Base-by-base conservation (phyloP, 2,329 filamentous ascomycete species). In the Hypoxylon sp. region DNA sequence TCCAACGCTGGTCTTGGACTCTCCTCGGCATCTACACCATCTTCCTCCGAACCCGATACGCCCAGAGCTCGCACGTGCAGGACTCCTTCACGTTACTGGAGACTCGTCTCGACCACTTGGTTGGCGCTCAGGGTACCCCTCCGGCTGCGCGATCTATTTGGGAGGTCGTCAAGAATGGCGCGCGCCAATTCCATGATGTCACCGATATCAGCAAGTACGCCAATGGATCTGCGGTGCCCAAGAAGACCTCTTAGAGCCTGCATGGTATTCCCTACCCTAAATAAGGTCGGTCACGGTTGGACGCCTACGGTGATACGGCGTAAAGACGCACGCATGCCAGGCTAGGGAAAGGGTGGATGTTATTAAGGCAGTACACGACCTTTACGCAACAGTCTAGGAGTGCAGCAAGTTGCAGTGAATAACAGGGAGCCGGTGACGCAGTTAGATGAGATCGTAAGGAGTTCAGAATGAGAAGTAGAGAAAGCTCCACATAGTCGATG, bases 51-150 rank as follows among this genome's bases (percentile, higher is more conserved):
- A 92, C 94, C 46, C 91, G 96, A 77, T 95, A 91, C 83, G 86
- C 91, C 64, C 95, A 98, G 87, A 98, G 93, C 87, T 88, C 85
- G 72, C 97, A 98, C 78, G 93, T 98, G n/a, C 93, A 97, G 85
- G 88, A 87, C 75, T 90, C 93, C 52, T 91, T 98, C 77, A 84
- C 86, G 71, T 87, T 91, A 75, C 82, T 95, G 62, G 89, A 89
- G 76, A 89, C 91, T 60, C 89, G 93, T 73, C 84, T 95, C 68
- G 95, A 98, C 80, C 91, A 92, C 68, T 85, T 93, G 53, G 88
- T 96, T 62, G 92, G 93, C 59, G 92, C 93, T 76, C 94, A 97
- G 86, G 93, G 91, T 79, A 94, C 92, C 15, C 94, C 94, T 29
- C 94, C 94, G 0, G 89, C 85, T 27, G 92, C 91, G 62, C 89